Evolutionary conservation across 495 filamentous ascomycete genomes (phyloP), one percentile per base, ranked within the genome.

Genomic region (Penicillium desertorum): DNA sequence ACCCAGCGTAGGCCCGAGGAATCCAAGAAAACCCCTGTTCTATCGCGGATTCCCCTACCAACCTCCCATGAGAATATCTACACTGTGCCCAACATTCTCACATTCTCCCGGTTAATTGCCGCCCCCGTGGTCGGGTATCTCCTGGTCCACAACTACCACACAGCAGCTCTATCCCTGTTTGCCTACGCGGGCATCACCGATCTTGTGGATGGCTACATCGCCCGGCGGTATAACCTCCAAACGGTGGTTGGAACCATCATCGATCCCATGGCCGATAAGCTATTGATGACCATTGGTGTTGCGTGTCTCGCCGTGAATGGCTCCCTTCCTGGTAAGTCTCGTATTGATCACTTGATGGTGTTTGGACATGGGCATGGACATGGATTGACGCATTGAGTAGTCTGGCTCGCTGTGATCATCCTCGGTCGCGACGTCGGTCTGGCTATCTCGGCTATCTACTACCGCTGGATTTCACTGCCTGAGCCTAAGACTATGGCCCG

Each of bases 221-320:
- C 94, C 16, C 84, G 94, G 42, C 79, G 79, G 47, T 98, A 88
- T 81, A 86, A 92, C 39, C 83, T 90, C 11, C 87, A 92, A 72
- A 98, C 94, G 0, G 95, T 98, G 1, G 91, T 98, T 14, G 94
- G 94, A n/a, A 92, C 88, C 46, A 85, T 98, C 32, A 91, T 98
- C 53, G 93, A 98, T 64, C 93, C 93, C 11, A 94, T 96, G 88
- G 93, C 93, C 14, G 93, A 98, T 67, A 98, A 98, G 78, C 83
- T 84, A 11, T 78, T 98, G 58, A 98, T 98, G 94, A 96, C 92
- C 3, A 81, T 96, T 32, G 75, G 95, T 52, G 93, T 92, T 0
- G 86, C 91, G 7, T 88, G 86, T 57, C 69, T 98, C 39, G 92
- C 91, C 6, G 75, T 88, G 41, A 89, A 95, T 55, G 92, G 89